A percentile compares a stretch with the other conserved stretches of the same genome.
Conservation (phyloP, 192 early-diverging fungal species). For the Linnemannia schmuckeri region DNA sequence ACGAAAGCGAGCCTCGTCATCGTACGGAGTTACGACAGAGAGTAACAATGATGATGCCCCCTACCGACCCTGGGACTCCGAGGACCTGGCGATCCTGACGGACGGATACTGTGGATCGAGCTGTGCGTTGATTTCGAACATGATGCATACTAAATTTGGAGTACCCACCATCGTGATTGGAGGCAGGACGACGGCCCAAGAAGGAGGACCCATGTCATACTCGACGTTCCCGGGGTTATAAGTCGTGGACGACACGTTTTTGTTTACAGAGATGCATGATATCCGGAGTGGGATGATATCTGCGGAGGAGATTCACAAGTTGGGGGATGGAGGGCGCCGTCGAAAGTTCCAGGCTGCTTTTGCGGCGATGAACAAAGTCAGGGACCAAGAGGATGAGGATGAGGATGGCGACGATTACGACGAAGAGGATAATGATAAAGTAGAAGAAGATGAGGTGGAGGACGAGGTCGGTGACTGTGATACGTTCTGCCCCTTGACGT, state of each 20-base stretch:
- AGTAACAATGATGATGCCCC: not conserved
- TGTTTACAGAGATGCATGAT: slow-evolving; percentile 26
- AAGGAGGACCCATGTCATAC: slow-evolving; percentile 18
- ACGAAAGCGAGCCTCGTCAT: not conserved
- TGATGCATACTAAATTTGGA: slow-evolving; percentile 32
- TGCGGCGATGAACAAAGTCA: not conserved
- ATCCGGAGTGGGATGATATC: not conserved
- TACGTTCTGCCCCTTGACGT: slow-evolving; percentile 8
- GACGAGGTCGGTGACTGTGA: slow-evolving; percentile 8
- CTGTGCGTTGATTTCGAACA: slow-evolving; percentile 41
- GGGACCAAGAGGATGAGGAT: not conserved
- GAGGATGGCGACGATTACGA: not conserved
- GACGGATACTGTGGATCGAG: slow-evolving; percentile 46
- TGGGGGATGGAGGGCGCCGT: not conserved
- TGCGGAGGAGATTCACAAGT: not conserved
- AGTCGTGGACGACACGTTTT: slow-evolving; percentile 26
- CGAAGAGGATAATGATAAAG: not conserved
- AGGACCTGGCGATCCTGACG: slow-evolving; percentile 30
- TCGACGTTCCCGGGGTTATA: slow-evolving; percentile 36
- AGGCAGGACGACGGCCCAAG: not conserved
- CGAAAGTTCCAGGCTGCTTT: not conserved
- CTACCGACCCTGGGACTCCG: slow-evolving; percentile 39
- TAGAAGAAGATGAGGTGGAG: not conserved
- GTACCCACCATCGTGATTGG: slow-evolving; percentile 30
- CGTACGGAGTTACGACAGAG: not conserved